phyloP scores from a whole-genome alignment of 179 eudicot genomes.

The Drosera spatulata region DNA sequence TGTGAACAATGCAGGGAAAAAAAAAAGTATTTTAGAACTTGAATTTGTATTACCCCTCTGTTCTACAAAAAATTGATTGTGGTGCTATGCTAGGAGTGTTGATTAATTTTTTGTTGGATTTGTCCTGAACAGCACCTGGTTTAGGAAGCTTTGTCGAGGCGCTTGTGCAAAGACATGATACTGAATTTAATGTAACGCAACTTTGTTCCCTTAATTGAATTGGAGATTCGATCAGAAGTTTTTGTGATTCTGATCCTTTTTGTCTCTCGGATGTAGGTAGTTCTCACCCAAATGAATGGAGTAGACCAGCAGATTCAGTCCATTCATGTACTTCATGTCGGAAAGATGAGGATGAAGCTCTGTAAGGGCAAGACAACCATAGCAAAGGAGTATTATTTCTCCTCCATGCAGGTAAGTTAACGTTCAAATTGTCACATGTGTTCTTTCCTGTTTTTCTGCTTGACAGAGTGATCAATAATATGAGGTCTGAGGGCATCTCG shows the following conservation, averaged over 20 bases:
- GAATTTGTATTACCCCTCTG: neutral
- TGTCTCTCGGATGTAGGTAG: conserved; percentile 39
- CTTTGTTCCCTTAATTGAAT: too few species aligned
- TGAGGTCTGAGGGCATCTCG: neutral
- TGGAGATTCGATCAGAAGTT: too few species aligned
- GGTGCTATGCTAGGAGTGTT: conserved; percentile 1
- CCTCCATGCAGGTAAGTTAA: conserved; percentile 79
- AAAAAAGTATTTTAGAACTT: neutral
- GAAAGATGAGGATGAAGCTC: conserved; percentile 95
- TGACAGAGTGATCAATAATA: neutral
- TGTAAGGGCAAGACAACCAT: conserved; percentile 78
- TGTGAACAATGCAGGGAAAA: too few species aligned
- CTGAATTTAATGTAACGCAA: conserved; percentile 56
- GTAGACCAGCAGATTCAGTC: conserved; percentile 65
- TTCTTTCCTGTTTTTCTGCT: too few species aligned
- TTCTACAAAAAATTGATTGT: neutral
- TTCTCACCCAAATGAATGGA: conserved; percentile 88
- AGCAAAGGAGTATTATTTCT: conserved; percentile 82
- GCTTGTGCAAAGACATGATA: conserved; percentile 64
- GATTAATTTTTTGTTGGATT: conserved; percentile 3
- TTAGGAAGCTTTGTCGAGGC: conserved; percentile 93
- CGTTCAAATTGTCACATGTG: too few species aligned
- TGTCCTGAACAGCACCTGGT: conserved; percentile 62
- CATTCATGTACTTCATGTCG: conserved; percentile 65
- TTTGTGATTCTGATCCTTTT: neutral